These are phyloP conservation scores for Digitaria exilis DNA, from an alignment of 202 grass and related monocot genomes.

Conservation along the genomic window DNA sequence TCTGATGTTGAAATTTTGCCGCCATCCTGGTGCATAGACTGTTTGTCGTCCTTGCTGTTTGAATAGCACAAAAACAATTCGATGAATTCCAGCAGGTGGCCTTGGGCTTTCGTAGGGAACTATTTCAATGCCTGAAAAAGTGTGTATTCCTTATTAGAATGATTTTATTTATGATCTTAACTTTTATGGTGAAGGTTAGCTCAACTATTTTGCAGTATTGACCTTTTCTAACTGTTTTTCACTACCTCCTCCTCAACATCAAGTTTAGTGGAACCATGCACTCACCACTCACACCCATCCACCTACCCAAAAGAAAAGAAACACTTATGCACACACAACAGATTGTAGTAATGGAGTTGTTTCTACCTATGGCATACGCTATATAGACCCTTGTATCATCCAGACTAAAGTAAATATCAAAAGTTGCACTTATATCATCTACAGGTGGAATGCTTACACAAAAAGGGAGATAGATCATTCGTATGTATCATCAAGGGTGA, in stretches of 20 bases:
- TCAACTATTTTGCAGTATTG: slow-evolving; percentile 15
- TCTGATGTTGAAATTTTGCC: slow-evolving; percentile 85
- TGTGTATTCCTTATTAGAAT: slow-evolving; percentile 51
- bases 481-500: neutral
- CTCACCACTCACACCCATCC: too few relatives aligned
- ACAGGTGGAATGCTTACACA: neutral
- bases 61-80: slow-evolving; percentile 90
- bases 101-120: slow-evolving; percentile 84
- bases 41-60: slow-evolving; percentile 72
- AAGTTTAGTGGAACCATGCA: neutral
- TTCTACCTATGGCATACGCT: neutral
- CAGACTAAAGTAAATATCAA: slow-evolving; percentile 28
- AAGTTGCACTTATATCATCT: neutral
- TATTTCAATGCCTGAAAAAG: slow-evolving; percentile 88
- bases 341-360: slow-evolving; percentile 12
- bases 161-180: slow-evolving; percentile 13
- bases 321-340: neutral
- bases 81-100: slow-evolving; percentile 83
- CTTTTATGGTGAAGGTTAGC: slow-evolving; percentile 23
- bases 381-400: neutral
- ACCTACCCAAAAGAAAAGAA: too few relatives aligned
- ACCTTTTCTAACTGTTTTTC: slow-evolving; percentile 35
- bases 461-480: neutral
- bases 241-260: neutral
- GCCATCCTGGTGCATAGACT: slow-evolving; percentile 79